Base-by-base conservation (phyloP, 2,329 filamentous ascomycete species). In the Rhynchosporium secalis region DNA sequence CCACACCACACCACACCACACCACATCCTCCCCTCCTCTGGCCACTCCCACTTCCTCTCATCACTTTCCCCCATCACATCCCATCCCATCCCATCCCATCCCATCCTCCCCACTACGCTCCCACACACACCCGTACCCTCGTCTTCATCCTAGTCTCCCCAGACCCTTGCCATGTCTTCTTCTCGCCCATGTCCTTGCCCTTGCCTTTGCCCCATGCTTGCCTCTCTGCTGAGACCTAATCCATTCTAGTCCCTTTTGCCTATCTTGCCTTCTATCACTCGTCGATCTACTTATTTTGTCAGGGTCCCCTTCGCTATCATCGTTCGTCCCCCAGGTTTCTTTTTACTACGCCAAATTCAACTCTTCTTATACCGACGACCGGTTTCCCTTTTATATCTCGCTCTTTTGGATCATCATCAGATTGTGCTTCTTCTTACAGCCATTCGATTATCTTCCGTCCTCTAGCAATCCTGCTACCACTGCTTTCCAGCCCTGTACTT, bases 231-330 rank as follows among this genome's bases (percentile, higher is more conserved):
- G 64, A 69, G 66, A 66, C 70, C 68, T 69, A 66, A 65, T 58
- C 70, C 66, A 26, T 62, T 67, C 66, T 56, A 56, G 66, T 64
- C 61, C 60, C 56, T 49, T 61, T 65, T 69, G 70, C 68, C 71
- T 73, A 71, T 73, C 70, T 71, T 65, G 51, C 51, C 62, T 64
- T 68, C 66, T 72, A 70, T 72, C 70, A 68, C 66, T 69, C 67
- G 68, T 70, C 65, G 68, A 70, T 69, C 64, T 74, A 73, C 70
- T 73, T 74, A 72, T 73, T 73, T 69, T 68, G 67, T 68, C 72
- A 70, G 69, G 60, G 70, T 69, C 71, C 72, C 72, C 71, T 54
- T 71, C 71, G 70, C 68, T 60, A 70, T 64, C 65, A 70, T 72
- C 69, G 66, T 60, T 64, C 60, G 60, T 67, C 65, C 61, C 68